These are phyloP conservation scores for Chenopodium berlandieri DNA, from an alignment of 148 eudicot species.

Conservation along the genomic window DNA sequence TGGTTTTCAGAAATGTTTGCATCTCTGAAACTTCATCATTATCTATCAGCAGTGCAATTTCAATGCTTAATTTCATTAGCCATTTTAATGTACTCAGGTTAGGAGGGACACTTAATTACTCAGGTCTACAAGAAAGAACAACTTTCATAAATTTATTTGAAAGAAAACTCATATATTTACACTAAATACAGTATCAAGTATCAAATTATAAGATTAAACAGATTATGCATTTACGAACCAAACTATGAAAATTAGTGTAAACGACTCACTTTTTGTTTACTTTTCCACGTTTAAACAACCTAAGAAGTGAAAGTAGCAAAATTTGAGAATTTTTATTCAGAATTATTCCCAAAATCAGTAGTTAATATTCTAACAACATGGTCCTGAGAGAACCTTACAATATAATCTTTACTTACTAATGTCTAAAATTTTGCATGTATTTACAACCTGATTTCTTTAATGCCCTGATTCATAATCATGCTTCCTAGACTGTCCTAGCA, in stretches of 20 bases:
- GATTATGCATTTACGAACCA: not conserved
- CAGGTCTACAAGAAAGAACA: not conserved
- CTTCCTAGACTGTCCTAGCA: not conserved
- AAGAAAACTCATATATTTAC: too few relatives aligned
- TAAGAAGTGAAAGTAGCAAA: not conserved
- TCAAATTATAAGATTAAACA: not conserved
- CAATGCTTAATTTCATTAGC: not conserved
- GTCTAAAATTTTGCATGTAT: not conserved
- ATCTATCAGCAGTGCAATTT: not conserved
- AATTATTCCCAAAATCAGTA: not conserved
- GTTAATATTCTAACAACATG: not conserved
- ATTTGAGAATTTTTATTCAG: not conserved
- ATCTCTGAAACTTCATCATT: too few relatives aligned
- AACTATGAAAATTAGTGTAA: not conserved
- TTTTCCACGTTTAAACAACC: not conserved
- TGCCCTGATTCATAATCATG: not conserved
- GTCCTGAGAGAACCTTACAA: not conserved
- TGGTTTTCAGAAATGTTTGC: not conserved
- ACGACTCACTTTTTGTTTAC: not conserved
- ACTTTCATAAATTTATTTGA: not conserved
- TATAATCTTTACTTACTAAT: not conserved
- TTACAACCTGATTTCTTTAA: not conserved
- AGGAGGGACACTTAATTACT: not conserved
- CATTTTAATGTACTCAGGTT: not conserved
- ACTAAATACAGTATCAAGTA: too few relatives aligned